Base-by-base conservation (phyloP, 768 basidiomycete genomes). In the Amylocystis lapponica region DNA sequence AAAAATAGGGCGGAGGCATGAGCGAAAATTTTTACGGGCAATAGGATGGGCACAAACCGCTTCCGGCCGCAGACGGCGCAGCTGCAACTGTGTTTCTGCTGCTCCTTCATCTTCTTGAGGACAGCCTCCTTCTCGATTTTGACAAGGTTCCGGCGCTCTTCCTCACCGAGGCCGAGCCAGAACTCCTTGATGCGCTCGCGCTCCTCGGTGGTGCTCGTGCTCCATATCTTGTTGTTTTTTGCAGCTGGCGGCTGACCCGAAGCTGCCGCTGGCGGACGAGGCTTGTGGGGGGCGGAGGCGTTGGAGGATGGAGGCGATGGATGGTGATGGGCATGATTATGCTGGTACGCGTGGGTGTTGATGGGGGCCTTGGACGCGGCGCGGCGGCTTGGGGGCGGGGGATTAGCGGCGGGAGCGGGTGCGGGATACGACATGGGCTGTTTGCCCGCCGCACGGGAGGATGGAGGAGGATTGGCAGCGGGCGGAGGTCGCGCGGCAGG, bases 71-170 rank as follows among this genome's bases (percentile, higher is more conserved):
- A 95, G 26, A 97, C 89, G 29, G 94, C 92, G 71, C 95, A 95
- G 48, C 83, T 83, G 62, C 96, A 99, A 48, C 83, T 85, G 62
- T 97, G 92, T 60, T 89, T 86, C 77, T 97, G 93, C 71, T 97
- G 90, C 66, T 99, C 96, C 73, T 98, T 98, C 93, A 99, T 99
- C 79, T 98, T 98, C 67, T 79, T 80, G 46, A 98, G 69, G 23
- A 98, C 95, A 20, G 92, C 91, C 63, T 97, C 94, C 69, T 98
- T 98, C 75, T 99, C 96, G 58, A 97, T 81, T 74, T 89, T 88
- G 69, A 99, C 92, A 47, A 99, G 78, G 66, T 81, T 86, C 49
- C 89, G 70, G 23, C 96, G 79, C 63, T 98, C 93, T 45, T 85
- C 80, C 69, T 97, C 92, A 22, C 79, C 79, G n/a, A 99, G 75